phyloP scores from a whole-genome alignment of 768 basidiomycete genomes.

The Porpolomopsis calyptriformis region DNA sequence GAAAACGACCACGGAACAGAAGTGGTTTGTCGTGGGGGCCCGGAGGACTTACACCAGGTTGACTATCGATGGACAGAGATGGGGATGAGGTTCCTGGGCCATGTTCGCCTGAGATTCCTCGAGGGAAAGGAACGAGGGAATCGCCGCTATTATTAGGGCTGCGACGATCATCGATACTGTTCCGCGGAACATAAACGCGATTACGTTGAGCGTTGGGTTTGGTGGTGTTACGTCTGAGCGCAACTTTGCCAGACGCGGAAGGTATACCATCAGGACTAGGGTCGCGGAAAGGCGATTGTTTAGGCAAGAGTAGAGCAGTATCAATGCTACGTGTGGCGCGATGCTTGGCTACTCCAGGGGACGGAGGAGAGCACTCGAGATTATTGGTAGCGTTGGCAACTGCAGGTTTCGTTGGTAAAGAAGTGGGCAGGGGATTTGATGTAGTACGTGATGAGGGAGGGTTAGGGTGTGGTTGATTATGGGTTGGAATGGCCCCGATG shows the following conservation, averaged over 20 bases:
- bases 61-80: constrained; percentile 24
- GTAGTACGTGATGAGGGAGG: constrained; percentile 19
- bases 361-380: constrained; percentile 35
- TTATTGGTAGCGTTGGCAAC: constrained; percentile 39
- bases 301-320: constrained; percentile 35
- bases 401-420: constrained; percentile 43
- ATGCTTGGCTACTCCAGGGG: constrained; percentile 51
- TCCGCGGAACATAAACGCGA: constrained; percentile 36
- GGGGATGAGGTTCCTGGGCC: constrained; percentile 30
- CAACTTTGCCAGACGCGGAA: constrained; percentile 29
- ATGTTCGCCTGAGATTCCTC: constrained; percentile 44
- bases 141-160: constrained; percentile 24
- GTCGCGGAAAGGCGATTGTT: constrained; percentile 43
- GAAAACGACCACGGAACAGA: constrained; percentile 52
- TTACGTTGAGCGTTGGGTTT: constrained; percentile 35
- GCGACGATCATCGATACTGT: constrained; percentile 23
- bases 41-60: constrained; percentile 20
- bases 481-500: constrained; percentile 42
- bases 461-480: constrained; percentile 20
- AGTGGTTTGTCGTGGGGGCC: constrained; percentile 28
- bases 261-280: constrained; percentile 46
- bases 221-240: constrained; percentile 49
- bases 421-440: constrained; percentile 25
- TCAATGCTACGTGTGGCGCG: constrained; percentile 59
- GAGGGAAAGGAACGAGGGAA: constrained; percentile 54